These are phyloP conservation scores for Candida nanaspora DNA, from an alignment of 805 yeast genomes.

Conservation along the genomic window DNA sequence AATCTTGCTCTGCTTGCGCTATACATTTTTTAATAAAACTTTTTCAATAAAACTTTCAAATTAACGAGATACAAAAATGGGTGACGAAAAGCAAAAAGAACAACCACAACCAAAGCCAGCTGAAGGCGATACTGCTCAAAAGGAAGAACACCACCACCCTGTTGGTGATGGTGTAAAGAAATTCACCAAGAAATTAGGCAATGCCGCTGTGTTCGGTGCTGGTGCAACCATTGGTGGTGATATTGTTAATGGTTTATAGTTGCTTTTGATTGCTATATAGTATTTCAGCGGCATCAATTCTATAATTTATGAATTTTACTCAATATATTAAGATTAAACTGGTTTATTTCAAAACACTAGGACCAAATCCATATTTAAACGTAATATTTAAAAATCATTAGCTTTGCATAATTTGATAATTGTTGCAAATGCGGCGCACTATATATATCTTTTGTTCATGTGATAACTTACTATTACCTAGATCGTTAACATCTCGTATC, in stretches of 20 bases:
- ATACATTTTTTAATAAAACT: too few species aligned
- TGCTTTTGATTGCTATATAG: neutral
- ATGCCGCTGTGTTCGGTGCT: constrained; percentile 94
- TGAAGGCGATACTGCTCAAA: constrained; percentile 1
- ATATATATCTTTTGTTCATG: constrained; percentile 36
- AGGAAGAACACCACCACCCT: constrained; percentile 20
- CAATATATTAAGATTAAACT: too few species aligned
- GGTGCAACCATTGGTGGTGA: constrained; percentile 92
- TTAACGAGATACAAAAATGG: too few species aligned
- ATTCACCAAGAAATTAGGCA: constrained; percentile 53
- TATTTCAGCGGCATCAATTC: too few species aligned
- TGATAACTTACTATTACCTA: constrained; percentile 35
- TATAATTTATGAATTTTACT: too few species aligned
- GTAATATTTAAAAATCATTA: constrained; percentile 5
- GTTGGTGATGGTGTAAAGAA: constrained; percentile 27
- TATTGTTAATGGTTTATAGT: constrained; percentile 39
- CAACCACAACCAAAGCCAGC: constrained; percentile 10
- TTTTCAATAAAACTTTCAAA: too few species aligned
- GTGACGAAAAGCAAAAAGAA: constrained; percentile 9
- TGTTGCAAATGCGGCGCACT: constrained; percentile 54
- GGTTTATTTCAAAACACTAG: neutral
- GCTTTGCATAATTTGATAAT: constrained; percentile 33
- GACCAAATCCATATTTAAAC: constrained; percentile 3
- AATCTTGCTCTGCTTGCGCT: too few species aligned
- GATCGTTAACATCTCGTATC: constrained; percentile 55